Evolutionary conservation across 306 rosid genomes (phyloP).

Genomic region (Elaeagnus macrophylla): DNA sequence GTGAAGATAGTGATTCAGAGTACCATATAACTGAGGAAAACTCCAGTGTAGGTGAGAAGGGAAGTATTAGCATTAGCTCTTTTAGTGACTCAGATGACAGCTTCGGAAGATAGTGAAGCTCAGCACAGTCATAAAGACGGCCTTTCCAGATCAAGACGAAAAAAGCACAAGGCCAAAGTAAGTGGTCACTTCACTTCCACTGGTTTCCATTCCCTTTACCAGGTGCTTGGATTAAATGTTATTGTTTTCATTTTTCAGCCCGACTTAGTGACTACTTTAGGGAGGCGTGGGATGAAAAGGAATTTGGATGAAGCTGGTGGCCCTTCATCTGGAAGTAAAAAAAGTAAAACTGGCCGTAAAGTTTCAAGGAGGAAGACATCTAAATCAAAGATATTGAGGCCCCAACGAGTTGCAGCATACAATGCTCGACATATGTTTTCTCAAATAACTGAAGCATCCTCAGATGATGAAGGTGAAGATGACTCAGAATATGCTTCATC

Average conservation of each 20-base stretch:
- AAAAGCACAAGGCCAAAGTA: constrained; percentile 40
- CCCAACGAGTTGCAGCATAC: constrained; percentile 66
- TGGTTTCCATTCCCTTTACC: constrained; percentile 13
- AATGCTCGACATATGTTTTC: constrained; percentile 65
- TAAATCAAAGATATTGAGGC: constrained; percentile 45
- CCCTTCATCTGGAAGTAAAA: constrained; percentile 34
- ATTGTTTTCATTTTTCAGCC: constrained; percentile 42
- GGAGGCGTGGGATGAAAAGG: constrained; percentile 70
- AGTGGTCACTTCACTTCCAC: constrained; percentile 11
- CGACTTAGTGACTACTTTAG: constrained; percentile 40
- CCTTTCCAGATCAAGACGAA: constrained; percentile 73
- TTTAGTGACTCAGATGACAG: constrained; percentile 51
- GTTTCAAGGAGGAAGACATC: constrained; percentile 45
- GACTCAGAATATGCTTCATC: constrained; percentile 48
- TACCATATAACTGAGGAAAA: constrained; percentile 64
- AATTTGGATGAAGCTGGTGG: constrained; percentile 52
- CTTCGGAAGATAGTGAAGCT: constrained; percentile 31
- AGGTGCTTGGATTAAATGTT: constrained; percentile 20
- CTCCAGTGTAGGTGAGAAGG: constrained; percentile 59
- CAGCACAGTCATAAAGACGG: constrained; percentile 42
- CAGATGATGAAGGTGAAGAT: constrained; percentile 50
- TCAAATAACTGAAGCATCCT: constrained; percentile 48
- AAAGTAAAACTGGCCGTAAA: constrained; percentile 31
- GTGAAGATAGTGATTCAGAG: constrained; percentile 77
- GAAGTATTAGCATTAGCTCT: constrained; percentile 41